Conservation (phyloP, 257 asterid species). For the Nicotiana noctiflora region DNA sequence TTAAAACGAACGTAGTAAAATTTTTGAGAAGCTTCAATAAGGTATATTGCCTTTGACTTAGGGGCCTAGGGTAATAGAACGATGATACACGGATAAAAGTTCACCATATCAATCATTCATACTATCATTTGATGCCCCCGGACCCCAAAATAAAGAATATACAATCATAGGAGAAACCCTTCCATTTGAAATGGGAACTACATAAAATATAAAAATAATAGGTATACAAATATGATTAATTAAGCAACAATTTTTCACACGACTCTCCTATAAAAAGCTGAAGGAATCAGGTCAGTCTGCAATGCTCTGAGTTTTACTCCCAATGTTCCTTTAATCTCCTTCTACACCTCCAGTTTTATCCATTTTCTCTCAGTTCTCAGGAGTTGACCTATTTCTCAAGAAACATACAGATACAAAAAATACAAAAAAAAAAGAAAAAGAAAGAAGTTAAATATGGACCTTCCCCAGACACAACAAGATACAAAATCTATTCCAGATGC, state of each 20-base stretch:
- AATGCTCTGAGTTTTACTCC: slow-evolving; percentile 2
- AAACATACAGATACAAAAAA: background rate
- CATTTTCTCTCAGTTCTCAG: background rate
- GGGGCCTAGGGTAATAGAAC: background rate
- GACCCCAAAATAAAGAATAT: background rate
- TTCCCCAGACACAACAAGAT: slow-evolving; percentile 38
- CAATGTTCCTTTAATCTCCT: background rate
- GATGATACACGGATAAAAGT: background rate
- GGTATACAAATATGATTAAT: background rate
- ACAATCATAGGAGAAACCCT: background rate
- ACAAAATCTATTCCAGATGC: slow-evolving; percentile 44
- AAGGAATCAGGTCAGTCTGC: slow-evolving; percentile 3
- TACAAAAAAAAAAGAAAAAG: background rate
- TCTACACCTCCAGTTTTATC: background rate
- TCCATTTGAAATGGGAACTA: background rate
- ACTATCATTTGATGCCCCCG: background rate
- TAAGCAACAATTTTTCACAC: background rate
- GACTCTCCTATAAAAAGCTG: background rate
- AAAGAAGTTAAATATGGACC: background rate
- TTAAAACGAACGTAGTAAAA: too few species aligned
- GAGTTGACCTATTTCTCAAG: too few species aligned
- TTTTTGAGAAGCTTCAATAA: background rate
- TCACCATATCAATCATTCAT: slow-evolving; percentile 5
- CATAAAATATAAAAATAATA: background rate
- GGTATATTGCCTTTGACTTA: background rate